Evolutionary conservation across 768 basidiomycete genomes (phyloP), one percentile per base, ranked within the genome.

Genomic region (Clitopilus passeckerianus): DNA sequence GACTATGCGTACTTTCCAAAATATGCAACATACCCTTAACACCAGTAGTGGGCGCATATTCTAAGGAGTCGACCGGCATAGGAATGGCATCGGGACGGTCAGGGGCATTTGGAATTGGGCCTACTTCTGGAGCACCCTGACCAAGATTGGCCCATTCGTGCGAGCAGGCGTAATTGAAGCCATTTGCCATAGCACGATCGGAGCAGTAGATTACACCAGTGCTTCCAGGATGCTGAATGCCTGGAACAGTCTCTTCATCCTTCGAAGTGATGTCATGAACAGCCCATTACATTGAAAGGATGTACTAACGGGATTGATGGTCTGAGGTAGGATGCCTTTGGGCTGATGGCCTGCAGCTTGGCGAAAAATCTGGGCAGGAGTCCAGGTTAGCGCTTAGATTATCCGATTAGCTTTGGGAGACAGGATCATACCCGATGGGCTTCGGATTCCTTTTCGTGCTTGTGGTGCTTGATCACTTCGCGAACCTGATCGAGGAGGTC

Each of bases 171-270:
- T 91, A 90, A 63, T 76, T 87, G 77, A 94, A 97, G 8, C 95
- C 95, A 68, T 97, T 96, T 10, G 93, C 93, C 77, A 93, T 92
- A n/a, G 94, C 91, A 60, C 94, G 86, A 68, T 95, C 91, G 1
- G 91, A 93, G 72, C 93, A 95, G 70, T 95, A 97, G 67, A 95
- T 83, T 22, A 82, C 81, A 53, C 80, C 81, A 33, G 81, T 83
- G 66, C 80, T 81, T 50, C 81, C 80, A 54, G 91, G 91, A 68
- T 91, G 91, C 68, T 87, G 82, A 66, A 92, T 91, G 54, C 91
- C 93, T 18, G 93, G 93, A 4, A 95, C 86, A 0, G 93, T 93
- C 74, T 95, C 93, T 66, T 95, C 93, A 64, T 92, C 89, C 82
- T 90, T 59, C 16, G 54, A 59, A n/a, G 2, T 18, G 23, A 35